Evolutionary conservation across 805 yeast species (phyloP), one percentile per base, ranked within the genome.

Genomic region (Ogataea haglerorum): DNA sequence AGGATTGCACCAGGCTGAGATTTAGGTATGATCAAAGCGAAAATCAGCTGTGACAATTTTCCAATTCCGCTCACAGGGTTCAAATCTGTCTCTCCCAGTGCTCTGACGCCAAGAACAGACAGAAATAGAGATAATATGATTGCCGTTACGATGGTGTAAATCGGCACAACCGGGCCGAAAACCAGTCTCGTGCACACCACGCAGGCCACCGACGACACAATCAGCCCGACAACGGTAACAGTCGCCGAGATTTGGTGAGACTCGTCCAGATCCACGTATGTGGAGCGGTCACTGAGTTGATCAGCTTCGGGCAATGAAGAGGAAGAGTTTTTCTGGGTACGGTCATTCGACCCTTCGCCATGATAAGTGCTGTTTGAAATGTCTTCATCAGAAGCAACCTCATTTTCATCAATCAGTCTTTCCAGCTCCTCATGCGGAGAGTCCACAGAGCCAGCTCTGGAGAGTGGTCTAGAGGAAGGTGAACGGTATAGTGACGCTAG

Each of bases 41-140:
- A 88, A 2, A 93, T 63, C 35, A 91, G 68, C 60, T 91, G 99
- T 1, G 97, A 90, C 21, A 91, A 67, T 63, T 91, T 91, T 2
- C 99, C 98, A 18, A 91, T 90, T 0, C 98, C 98, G 53, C 95
- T 83, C 1, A 91, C 99, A 0, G 99, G 99, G 57, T 91, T 91
- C 48, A 91, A 72, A 63, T 91, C 99, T 0, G 99, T 93, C 60
- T 93, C 98, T 4, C 99, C 99, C 5, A 91, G 67, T 0, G 99
- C 97, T 33, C 98, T 71, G 1, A 93, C 95, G 2, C 95, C 98
- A 5, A 91, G 68, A 1, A 91, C 73, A 0, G 96, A 86, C 31
- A 91, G 71, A 43, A 89, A 65, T 17, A 91, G 65, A 0, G 98
- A 95, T 16, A 93, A 53, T 0, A 82, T 47, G 4, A 91, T 75